Conservation (phyloP, 805 yeast species). For the Myxozyma udenii region DNA sequence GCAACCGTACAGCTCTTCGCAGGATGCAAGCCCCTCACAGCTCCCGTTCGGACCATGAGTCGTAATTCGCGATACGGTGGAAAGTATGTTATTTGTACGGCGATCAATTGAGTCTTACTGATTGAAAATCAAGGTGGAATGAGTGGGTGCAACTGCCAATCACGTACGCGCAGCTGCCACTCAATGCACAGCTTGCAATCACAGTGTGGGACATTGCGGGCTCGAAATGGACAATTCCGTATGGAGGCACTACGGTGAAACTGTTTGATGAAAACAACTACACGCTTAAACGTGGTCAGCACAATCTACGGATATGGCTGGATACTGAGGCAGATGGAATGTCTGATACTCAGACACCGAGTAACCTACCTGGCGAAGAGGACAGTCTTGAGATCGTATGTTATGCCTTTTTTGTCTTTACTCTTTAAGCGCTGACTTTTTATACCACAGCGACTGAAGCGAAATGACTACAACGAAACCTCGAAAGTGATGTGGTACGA, state of each 20-base stretch:
- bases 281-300: slow-evolving; percentile 69
- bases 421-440: neutral
- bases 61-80: slow-evolving; percentile 43
- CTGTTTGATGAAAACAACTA: slow-evolving; percentile 57
- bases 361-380: slow-evolving; percentile 38
- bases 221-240: slow-evolving; percentile 46
- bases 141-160: slow-evolving; percentile 74
- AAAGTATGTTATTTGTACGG: slow-evolving; percentile 4
- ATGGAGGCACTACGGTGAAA: slow-evolving; percentile 59
- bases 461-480: slow-evolving; percentile 66
- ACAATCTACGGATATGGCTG: slow-evolving; percentile 50
- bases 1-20: slow-evolving; percentile 49
- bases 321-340: slow-evolving; percentile 39
- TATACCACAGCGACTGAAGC: slow-evolving; percentile 37
- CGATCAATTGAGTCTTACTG: neutral
- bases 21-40: slow-evolving; percentile 47
- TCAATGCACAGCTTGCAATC: slow-evolving; percentile 57
- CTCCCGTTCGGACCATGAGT: slow-evolving; percentile 51
- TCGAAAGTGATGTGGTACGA: slow-evolving; percentile 71
- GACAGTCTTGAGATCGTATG: slow-evolving; percentile 47
- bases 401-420: neutral
- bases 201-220: slow-evolving; percentile 67
- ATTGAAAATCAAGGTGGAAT: slow-evolving; percentile 52
- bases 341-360: slow-evolving; percentile 33
- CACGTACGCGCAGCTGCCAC: slow-evolving; percentile 64